Conservation (phyloP, 352 stramenopile genomes). For the Phytopythium kandeliae region DNA sequence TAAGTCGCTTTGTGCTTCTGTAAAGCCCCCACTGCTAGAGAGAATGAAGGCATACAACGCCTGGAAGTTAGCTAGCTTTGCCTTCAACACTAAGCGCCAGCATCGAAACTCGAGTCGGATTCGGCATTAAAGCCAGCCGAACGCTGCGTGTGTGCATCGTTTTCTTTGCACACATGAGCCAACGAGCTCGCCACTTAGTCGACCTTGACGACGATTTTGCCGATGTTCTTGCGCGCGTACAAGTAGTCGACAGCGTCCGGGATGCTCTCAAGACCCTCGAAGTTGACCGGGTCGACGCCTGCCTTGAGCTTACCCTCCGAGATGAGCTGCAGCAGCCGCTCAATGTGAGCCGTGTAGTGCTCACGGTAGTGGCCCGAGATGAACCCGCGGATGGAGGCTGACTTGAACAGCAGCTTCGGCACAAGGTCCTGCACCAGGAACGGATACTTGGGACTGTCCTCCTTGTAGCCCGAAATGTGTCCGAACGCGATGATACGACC, state of each 20-base stretch:
- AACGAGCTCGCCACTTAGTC: too few species aligned
- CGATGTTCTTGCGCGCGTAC: conserved; percentile 52
- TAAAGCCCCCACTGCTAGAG: too few species aligned
- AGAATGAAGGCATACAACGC: too few species aligned
- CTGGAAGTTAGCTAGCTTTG: too few species aligned
- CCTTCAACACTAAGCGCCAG: too few species aligned
- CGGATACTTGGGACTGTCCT: conserved; percentile 5
- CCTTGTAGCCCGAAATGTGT: conserved; percentile 19
- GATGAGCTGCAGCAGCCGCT: conserved; percentile 45
- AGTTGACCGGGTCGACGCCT: conserved; percentile 11
- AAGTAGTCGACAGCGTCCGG: conserved; percentile 41
- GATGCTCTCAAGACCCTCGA: conserved; percentile 45
- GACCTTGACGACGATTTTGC: conserved; percentile 82
- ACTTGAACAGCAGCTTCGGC: conserved; percentile 26
- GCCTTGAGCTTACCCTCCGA: conserved; percentile 40
- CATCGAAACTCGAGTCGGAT: too few species aligned
- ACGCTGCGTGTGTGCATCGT: too few species aligned
- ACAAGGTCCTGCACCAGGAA: conserved; percentile 20
- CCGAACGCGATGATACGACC: conserved; percentile 26
- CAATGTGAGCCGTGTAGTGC: conserved; percentile 26
- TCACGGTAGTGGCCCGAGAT: conserved; percentile 35
- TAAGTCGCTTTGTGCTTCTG: too few species aligned
- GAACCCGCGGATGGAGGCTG: background rate
- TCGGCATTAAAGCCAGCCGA: too few species aligned
- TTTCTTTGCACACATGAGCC: too few species aligned